Percentiles rank a stretch among this genome's conserved stretches.
Conservation (phyloP, 2,329 filamentous ascomycete species). For the Phialophora chinensis region DNA sequence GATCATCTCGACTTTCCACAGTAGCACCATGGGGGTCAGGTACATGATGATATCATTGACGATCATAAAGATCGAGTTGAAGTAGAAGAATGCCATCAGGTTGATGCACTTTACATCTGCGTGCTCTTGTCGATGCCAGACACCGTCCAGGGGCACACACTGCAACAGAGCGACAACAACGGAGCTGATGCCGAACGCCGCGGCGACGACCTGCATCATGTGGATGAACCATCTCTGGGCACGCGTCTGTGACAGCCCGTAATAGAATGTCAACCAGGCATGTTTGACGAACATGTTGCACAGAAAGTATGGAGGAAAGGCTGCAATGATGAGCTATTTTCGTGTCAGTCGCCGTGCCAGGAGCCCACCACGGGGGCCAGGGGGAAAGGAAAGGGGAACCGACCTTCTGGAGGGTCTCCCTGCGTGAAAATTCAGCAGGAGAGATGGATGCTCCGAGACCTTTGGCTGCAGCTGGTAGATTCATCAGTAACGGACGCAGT, state of each 20-base stretch:
- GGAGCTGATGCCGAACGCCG: slow-evolving; percentile 32
- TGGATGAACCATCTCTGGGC: slow-evolving; percentile 32
- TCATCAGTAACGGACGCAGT: slow-evolving; percentile 9
- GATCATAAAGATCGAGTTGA: slow-evolving; percentile 34
- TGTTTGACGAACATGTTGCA: slow-evolving; percentile 38
- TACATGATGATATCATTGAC: slow-evolving; percentile 34
- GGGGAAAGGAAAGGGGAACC: neutral
- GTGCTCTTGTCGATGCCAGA: slow-evolving; percentile 16
- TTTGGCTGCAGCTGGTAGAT: slow-evolving; percentile 30
- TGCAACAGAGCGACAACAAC: slow-evolving; percentile 30
- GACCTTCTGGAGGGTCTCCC: slow-evolving; percentile 32
- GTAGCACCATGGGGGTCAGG: slow-evolving; percentile 29
- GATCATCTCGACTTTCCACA: slow-evolving; percentile 34
- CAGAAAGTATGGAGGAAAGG: slow-evolving; percentile 34
- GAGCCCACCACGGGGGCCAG: neutral
- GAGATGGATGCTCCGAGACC: slow-evolving; percentile 32
- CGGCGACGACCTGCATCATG: slow-evolving; percentile 30
- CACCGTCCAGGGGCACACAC: slow-evolving; percentile 27
- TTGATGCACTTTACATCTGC: slow-evolving; percentile 28
- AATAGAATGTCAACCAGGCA: slow-evolving; percentile 37
- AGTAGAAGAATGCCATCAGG: slow-evolving; percentile 32
- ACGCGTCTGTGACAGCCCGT: slow-evolving; percentile 31
- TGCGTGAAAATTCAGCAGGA: slow-evolving; percentile 21
- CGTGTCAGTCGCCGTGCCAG: slow-evolving; percentile 13
- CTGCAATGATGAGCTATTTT: slow-evolving; percentile 31